Evolutionary conservation across 257 asterid genomes (phyloP).

Genomic region (Solanum tarapatanum): DNA sequence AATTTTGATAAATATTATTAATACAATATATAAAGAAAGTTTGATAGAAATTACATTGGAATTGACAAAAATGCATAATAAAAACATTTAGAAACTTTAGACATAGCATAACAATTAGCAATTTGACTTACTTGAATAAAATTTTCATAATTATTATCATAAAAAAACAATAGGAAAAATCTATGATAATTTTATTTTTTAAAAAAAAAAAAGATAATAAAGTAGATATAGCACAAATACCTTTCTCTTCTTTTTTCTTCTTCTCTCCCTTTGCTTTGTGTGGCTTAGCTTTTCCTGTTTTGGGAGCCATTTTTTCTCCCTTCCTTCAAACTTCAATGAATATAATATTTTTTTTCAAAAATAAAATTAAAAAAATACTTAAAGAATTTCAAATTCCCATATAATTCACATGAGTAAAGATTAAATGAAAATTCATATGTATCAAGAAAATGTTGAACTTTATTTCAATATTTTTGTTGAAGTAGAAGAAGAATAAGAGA

Average conservation of each 20-base stretch:
- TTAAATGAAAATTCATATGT: background rate
- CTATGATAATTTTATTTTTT: background rate
- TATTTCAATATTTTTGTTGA: background rate
- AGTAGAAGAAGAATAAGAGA: background rate
- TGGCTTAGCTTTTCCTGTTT: conserved; percentile 58
- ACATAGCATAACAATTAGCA: background rate
- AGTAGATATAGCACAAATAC: conserved; percentile 7
- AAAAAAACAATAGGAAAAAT: background rate
- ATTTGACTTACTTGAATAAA: background rate
- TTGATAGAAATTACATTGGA: background rate
- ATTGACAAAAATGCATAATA: too few species aligned
- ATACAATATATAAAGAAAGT: background rate
- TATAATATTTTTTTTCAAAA: background rate
- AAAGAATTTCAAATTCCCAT: background rate
- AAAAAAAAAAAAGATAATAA: background rate
- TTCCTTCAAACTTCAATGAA: background rate
- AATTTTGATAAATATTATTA: background rate
- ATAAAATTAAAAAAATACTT: background rate
- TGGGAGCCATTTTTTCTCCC: conserved; percentile 51
- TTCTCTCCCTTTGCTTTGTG: conserved; percentile 74
- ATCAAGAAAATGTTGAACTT: background rate
- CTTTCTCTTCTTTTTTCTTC: conserved; percentile 91
- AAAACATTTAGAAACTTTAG: background rate
- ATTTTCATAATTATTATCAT: background rate
- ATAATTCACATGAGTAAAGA: conserved; percentile 5